Evolutionary conservation across 192 early-diverging fungal species (phyloP).

Genomic region (Coemansia sp.): DNA sequence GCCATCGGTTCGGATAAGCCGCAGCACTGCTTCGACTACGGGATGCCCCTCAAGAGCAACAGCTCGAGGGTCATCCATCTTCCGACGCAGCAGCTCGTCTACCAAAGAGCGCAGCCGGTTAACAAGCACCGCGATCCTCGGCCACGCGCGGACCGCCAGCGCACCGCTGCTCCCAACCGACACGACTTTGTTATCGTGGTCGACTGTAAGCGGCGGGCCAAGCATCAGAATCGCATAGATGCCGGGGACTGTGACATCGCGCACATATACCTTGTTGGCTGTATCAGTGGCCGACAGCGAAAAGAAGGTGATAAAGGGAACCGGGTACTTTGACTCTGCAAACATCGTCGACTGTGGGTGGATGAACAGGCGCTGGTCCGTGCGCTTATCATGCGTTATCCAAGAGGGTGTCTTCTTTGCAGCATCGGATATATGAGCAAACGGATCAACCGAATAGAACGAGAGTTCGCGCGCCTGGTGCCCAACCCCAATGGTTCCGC

Average conservation of each 20-base stretch:
- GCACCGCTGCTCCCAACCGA: constrained; percentile 58
- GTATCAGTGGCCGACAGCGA: constrained; percentile 41
- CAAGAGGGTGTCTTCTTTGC: not conserved
- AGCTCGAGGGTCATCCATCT: constrained; percentile 67
- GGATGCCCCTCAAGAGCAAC: constrained; percentile 48
- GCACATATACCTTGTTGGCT: constrained; percentile 33
- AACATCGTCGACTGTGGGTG: constrained; percentile 84
- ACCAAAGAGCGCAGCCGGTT: constrained; percentile 72
- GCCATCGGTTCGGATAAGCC: constrained; percentile 41
- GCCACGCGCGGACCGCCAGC: constrained; percentile 71
- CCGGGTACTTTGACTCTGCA: constrained; percentile 57
- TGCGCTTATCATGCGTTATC: constrained; percentile 33
- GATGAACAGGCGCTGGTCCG: constrained; percentile 70
- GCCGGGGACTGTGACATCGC: constrained; percentile 63
- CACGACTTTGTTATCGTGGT: constrained; percentile 67
- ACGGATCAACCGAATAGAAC: constrained; percentile 60
- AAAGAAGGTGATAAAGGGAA: constrained; percentile 72
- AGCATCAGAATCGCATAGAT: constrained; percentile 77
- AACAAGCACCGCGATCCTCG: constrained; percentile 70
- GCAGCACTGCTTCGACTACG: constrained; percentile 23
- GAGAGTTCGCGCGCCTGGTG: constrained; percentile 72
- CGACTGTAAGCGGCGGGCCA: constrained; percentile 74
- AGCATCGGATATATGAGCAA: not conserved
- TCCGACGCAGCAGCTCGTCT: constrained; percentile 67
- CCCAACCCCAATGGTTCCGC: constrained; percentile 69